Evolutionary conservation across 805 yeast genomes (phyloP).

Genomic region (Kodamaea kakaduensis): DNA sequence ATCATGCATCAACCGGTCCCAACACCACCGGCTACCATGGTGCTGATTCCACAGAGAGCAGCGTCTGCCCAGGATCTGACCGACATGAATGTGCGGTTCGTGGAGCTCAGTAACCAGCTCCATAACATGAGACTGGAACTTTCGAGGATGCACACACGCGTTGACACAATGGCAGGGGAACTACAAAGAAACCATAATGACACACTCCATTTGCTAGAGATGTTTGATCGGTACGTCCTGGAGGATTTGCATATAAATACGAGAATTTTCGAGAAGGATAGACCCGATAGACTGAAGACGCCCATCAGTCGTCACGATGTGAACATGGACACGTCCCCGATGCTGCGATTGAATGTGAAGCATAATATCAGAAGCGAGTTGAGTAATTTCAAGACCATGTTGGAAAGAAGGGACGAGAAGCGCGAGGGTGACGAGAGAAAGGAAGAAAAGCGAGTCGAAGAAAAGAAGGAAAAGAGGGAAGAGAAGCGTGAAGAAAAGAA

Average conservation of each 20-base stretch:
- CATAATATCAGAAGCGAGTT: slow-evolving; percentile 8
- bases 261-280: slow-evolving; percentile 12
- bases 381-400: slow-evolving; percentile 8
- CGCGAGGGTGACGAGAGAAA: too few relatives aligned
- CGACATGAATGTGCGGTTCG: slow-evolving; percentile 21
- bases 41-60: slow-evolving; percentile 10
- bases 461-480: too few relatives aligned
- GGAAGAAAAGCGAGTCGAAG: too few relatives aligned
- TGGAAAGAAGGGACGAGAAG: slow-evolving; percentile 9
- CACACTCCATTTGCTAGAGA: slow-evolving; percentile 48
- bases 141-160: slow-evolving; percentile 38
- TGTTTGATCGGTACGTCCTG: slow-evolving; percentile 29
- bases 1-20: slow-evolving; percentile 8
- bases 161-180: slow-evolving; percentile 47
- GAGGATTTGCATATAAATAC: slow-evolving; percentile 10
- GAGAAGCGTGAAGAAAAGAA: too few relatives aligned
- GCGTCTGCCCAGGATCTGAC: slow-evolving; percentile 12
- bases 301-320: slow-evolving; percentile 16
- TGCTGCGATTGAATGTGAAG: slow-evolving; percentile 9
- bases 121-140: slow-evolving; percentile 41
- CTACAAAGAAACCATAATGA: slow-evolving; percentile 49
- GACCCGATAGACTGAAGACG: slow-evolving; percentile 19
- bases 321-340: slow-evolving; percentile 15
- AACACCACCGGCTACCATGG: slow-evolving; percentile 3
- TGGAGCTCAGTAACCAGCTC: slow-evolving; percentile 38